Conservation (phyloP, 2,329 filamentous ascomycete genomes). For the Ophiocordyceps australis region DNA sequence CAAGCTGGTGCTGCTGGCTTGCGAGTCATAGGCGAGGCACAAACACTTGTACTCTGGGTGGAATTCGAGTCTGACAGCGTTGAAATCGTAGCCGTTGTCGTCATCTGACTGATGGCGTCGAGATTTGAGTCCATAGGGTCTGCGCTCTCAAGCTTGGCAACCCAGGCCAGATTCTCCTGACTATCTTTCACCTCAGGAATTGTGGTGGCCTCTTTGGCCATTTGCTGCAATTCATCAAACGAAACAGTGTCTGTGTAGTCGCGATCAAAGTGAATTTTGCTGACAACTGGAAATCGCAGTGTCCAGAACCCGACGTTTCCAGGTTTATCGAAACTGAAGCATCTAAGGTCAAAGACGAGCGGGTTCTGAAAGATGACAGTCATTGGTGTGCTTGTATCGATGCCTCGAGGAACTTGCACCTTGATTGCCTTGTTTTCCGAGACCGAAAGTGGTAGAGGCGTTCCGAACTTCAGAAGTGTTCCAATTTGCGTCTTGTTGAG, state of each 20-base stretch:
- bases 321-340: constrained; percentile 60
- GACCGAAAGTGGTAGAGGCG: constrained; percentile 19
- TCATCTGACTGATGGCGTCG: constrained; percentile 26
- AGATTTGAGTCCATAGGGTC: constrained; percentile 24
- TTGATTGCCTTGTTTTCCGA: constrained; percentile 20
- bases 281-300: constrained; percentile 57
- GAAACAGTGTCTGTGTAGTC: constrained; percentile 49
- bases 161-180: constrained; percentile 43
- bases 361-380: constrained; percentile 47
- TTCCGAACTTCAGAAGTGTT: constrained; percentile 28
- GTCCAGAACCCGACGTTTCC: constrained; percentile 53
- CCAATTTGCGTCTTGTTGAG: constrained; percentile 32
- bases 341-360: constrained; percentile 63
- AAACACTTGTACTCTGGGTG: constrained; percentile 7
- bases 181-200: constrained; percentile 31
- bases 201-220: constrained; percentile 39
- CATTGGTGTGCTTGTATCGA: constrained; percentile 21
- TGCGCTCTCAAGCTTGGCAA: constrained; percentile 36
- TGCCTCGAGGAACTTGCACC: constrained; percentile 25
- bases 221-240: constrained; percentile 49
- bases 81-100: constrained; percentile 16
- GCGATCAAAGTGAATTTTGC: constrained; percentile 64
- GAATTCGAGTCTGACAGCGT: constrained; percentile 13
- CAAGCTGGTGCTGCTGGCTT: not conserved
- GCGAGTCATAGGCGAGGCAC: not conserved